Conservation (phyloP, 179 eudicot genomes). For the Camellia oleifera region DNA sequence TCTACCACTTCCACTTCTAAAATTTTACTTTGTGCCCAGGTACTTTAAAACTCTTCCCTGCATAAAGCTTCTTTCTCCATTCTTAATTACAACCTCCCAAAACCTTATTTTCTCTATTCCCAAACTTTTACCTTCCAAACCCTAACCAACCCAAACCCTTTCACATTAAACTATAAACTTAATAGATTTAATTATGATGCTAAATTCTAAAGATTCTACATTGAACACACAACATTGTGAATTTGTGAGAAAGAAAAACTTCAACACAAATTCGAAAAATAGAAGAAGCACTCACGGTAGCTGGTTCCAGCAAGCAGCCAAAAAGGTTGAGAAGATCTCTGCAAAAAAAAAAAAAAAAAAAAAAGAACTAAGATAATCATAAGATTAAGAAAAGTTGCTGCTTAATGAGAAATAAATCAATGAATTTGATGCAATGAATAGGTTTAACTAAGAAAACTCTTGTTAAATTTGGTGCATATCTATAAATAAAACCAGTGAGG, state of each 20-base stretch:
- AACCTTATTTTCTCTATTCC: neutral
- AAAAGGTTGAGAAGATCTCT: slow-evolving; percentile 60
- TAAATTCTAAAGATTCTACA: neutral
- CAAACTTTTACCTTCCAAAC: neutral
- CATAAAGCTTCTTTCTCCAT: neutral
- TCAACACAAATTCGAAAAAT: neutral
- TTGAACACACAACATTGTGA: neutral
- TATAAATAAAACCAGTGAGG: neutral
- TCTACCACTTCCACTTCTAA: neutral
- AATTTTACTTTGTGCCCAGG: neutral
- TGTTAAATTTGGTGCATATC: neutral
- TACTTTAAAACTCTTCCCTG: neutral
- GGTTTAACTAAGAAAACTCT: neutral
- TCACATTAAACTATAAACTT: neutral
- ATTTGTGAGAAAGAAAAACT: neutral
- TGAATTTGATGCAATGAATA: neutral
- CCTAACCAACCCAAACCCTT: neutral
- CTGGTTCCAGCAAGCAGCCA: slow-evolving; percentile 78
- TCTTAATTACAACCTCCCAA: neutral
- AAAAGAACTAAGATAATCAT: neutral
- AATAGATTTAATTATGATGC: too few relatives aligned
- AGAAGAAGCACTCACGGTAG: slow-evolving; percentile 48
- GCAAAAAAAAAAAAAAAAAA: slow-evolving; percentile 23
- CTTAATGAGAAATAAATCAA: neutral
- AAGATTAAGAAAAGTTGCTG: neutral